Evolutionary conservation across 1,284 basidiomycete species (phyloP).

Genomic region (Cystobasidiaceae sp.): DNA sequence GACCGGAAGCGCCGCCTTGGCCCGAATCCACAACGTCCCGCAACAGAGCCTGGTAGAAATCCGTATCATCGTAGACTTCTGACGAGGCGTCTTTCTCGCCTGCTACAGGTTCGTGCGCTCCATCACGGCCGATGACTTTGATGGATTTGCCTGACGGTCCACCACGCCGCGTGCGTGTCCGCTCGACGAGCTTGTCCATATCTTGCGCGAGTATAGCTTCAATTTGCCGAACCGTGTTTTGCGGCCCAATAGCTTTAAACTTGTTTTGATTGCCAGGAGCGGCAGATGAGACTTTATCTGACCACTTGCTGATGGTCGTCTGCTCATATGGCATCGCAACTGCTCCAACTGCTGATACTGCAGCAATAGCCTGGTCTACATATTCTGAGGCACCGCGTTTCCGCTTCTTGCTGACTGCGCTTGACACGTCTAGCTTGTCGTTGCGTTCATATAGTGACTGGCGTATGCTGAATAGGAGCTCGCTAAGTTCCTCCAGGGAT

Average conservation of each 20-base stretch:
- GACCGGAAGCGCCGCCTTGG: constrained; percentile 39
- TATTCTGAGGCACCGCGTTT: constrained; percentile 11
- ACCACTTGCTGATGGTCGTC: constrained; percentile 82
- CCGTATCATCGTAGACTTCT: constrained; percentile 8
- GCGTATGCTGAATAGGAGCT: constrained; percentile 29
- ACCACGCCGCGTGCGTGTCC: constrained; percentile 9
- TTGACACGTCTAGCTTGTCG: constrained; percentile 45
- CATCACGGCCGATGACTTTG: constrained; percentile 26
- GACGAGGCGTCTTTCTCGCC: constrained; percentile 14
- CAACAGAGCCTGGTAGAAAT: constrained; percentile 79
- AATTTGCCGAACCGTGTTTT: constrained; percentile 63
- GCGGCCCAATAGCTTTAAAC: constrained; percentile 58
- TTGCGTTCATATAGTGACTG: not conserved
- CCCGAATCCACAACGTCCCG: constrained; percentile 72
- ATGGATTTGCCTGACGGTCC: not conserved
- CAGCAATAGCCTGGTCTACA: not conserved
- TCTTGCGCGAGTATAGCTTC: constrained; percentile 45
- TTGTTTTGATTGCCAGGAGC: constrained; percentile 46
- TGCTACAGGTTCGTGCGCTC: not conserved
- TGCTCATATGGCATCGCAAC: constrained; percentile 52
- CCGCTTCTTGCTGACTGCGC: not conserved
- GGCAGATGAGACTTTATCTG: constrained; percentile 76
- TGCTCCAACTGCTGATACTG: not conserved
- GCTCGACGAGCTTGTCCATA: constrained; percentile 47
- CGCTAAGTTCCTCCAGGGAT: constrained; percentile 29